These are phyloP conservation scores for Globisporangium megalacanthum DNA, from an alignment of 352 stramenopile species.

Conservation along the genomic window DNA sequence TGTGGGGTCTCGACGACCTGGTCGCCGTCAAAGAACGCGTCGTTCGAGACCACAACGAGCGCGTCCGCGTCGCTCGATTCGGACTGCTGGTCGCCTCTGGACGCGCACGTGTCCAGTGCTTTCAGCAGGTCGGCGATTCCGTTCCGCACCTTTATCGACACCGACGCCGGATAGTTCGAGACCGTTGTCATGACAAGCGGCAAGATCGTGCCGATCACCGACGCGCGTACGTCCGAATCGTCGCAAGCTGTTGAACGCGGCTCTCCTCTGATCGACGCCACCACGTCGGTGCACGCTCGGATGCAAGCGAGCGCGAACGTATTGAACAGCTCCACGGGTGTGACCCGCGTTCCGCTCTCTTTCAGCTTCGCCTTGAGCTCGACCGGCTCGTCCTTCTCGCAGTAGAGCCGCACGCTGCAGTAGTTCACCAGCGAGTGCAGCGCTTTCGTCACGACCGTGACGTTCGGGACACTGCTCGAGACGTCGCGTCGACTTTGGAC, in stretches of 20 bases:
- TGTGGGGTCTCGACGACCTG: conserved; percentile 60
- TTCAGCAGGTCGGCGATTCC: conserved; percentile 26
- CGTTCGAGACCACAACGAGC: conserved; percentile 2
- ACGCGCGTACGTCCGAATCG: conserved; percentile 17
- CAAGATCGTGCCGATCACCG: conserved; percentile 37
- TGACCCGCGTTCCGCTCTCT: conserved; percentile 5
- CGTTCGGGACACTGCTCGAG: neutral
- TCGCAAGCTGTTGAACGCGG: neutral
- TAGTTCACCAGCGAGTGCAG: conserved; percentile 45
- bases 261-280: conserved; percentile 3
- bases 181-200: conserved; percentile 40
- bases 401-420: conserved; percentile 34
- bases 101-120: conserved; percentile 16
- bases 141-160: conserved; percentile 22
- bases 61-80: neutral
- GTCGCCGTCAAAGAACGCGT: conserved; percentile 30
- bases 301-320: conserved; percentile 38
- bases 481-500: neutral
- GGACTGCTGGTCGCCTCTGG: neutral
- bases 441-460: conserved; percentile 30
- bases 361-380: conserved; percentile 10
- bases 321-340: conserved; percentile 29
- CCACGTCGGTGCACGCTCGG: conserved; percentile 22
- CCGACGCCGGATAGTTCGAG: conserved; percentile 29
- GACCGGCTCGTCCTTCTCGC: conserved; percentile 17